Evolutionary conservation across 2,329 filamentous ascomycete genomes (phyloP), one percentile per base, ranked within the genome.

Genomic region (Microsporum ferrugineum): DNA sequence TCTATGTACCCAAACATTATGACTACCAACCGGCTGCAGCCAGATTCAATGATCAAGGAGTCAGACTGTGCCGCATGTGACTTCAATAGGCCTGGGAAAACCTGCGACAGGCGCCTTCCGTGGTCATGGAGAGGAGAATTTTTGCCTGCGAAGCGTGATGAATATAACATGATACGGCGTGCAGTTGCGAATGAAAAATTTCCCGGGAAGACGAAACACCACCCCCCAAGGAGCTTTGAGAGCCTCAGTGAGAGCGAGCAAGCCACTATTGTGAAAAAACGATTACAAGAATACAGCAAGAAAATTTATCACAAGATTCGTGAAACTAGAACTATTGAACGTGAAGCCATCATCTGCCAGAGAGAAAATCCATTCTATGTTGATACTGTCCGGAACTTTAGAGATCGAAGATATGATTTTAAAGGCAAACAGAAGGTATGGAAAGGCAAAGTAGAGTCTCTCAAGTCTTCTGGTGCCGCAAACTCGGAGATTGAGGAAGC

Each of bases 1-100:
- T 96, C 94, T 63, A 99, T 99, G 94, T 99, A 99, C 72, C 94
- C 94, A 7, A 99, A 99, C 74, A 99, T 99, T 73, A 99, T 99
- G 95, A 99, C 95, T 1, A 99, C 94, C 0, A 99, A 99, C 73
- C 88, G 94, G 72, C 76, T 99, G 55, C 94, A 99, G 68, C 94
- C 94, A 0, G 94, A 99, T 73, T 97, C 94, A n/a, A 95, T 99
- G 91, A 95, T 99, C 60, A 80, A 92, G 56, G 95, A 99, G 72
- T 89, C 91, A 0, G 90, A 96, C 68, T 99, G 95, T 69, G 94
- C 94, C 2, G 91, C 94, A 8, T 99, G 95, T 74, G 95, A 99
- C 72, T 99, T 99, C 79, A 99, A 99, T 67, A 82, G 94, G 51
- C 94, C 94, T 0, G 94, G 94, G 36, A 99, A 99, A 76, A 97